Evolutionary conservation across 305 asterid species (phyloP).

Genomic region (Fraxinus xanthoxyloides): DNA sequence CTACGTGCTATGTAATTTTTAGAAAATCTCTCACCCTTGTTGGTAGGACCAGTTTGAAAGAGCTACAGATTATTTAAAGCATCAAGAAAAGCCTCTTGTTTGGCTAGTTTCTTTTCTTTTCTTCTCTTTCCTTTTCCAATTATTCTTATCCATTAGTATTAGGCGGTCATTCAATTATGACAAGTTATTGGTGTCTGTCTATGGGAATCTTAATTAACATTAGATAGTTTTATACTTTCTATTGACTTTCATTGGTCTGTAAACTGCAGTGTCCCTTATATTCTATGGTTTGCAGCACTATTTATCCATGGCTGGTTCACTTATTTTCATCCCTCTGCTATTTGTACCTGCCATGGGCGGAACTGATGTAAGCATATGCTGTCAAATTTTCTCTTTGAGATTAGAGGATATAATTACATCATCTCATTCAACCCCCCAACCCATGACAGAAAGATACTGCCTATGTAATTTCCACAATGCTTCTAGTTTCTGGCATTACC

Average conservation of each 20-base stretch:
- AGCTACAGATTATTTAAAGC: background rate
- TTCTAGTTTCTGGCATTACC: constrained; percentile 82
- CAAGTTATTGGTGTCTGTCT: background rate
- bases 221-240: background rate
- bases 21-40: background rate
- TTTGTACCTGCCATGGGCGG: constrained; percentile 96
- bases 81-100: background rate
- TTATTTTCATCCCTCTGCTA: constrained; percentile 84
- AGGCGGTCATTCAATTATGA: background rate
- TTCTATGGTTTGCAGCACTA: constrained; percentile 90
- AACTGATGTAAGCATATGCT: constrained; percentile 72
- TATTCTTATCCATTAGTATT: background rate
- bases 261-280: constrained; percentile 62
- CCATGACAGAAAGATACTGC: constrained; percentile 85
- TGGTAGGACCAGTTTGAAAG: background rate
- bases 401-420: background rate
- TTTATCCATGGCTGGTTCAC: constrained; percentile 92
- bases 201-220: background rate
- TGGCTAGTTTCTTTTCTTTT: background rate
- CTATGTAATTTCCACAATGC: constrained; percentile 85
- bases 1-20: background rate
- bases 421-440: background rate
- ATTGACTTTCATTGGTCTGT: constrained; percentile 26
- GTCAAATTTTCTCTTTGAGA: background rate
- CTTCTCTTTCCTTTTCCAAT: background rate